Base-by-base conservation (phyloP, 2,329 filamentous ascomycete species). In the Exophiala sp. region DNA sequence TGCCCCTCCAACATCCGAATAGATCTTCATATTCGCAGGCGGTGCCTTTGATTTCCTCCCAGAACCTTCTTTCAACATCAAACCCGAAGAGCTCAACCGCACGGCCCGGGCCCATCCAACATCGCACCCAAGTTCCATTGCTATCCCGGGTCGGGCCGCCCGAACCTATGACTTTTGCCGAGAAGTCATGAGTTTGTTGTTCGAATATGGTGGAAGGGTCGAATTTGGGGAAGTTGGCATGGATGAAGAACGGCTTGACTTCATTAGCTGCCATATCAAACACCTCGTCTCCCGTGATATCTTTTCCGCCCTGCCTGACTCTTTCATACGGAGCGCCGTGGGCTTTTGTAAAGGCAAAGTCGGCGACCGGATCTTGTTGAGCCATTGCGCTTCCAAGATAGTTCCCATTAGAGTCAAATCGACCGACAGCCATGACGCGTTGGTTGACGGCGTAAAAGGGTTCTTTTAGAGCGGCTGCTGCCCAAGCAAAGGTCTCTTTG, bases 401-500 rank as follows among this genome's bases (percentile, higher is more conserved):
- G 60, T 32, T 49, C 46, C 30, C 52, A 41, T 51, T 67, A 62
- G 47, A 49, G 37, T 57, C 55, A 27, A 48, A 21, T 11, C 52
- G 55, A 32, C 56, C 56, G 6, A 58, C 39, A 32, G 56, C 50
- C 45, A 46, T 48, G 22, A 48, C 65, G 10, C 59, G 63, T 48
- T 68, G 62, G 24, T 62, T 63, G 39, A 75, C 72, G 27, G 68
- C 64, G 55, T 74, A 72, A 57, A 68, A 73, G 1, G 67, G 58
- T 4, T 68, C 63, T 3, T 62, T 58, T 1, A 73, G 59, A 9
- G 64, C 69, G 2, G 67, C 54, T 7, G 74, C 71, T 6, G 73
- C 73, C 3, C 69, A 64, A 13, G 73, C 59, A 55, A 76, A 76
- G 0, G 73, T 75, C 56, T 76, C 73, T 57, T 76, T 76, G 61